A percentile compares a stretch with the other conserved stretches of the same genome.
phyloP scores from a whole-genome alignment of 257 asterid genomes.

The Forsythia viridissima region DNA sequence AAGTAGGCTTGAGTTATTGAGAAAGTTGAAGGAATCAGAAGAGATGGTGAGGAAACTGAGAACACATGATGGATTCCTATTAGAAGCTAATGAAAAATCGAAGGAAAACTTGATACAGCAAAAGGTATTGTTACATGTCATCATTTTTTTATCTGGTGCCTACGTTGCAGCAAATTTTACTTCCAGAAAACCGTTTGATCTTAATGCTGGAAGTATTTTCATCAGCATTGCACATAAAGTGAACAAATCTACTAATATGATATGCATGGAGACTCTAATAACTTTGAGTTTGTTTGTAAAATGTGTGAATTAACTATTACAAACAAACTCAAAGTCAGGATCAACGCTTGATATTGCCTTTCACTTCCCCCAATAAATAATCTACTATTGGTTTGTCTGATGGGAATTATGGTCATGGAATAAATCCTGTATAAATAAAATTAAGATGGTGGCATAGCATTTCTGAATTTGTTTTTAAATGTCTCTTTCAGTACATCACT shows the following conservation, averaged over 20 bases:
- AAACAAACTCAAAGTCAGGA: neutral
- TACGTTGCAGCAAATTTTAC: neutral
- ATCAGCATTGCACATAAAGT: neutral
- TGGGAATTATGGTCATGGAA: neutral
- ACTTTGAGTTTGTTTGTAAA: neutral
- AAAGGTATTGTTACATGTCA: conserved; percentile 42
- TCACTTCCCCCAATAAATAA: neutral
- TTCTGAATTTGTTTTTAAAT: neutral
- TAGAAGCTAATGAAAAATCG: conserved; percentile 26
- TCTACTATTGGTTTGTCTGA: neutral
- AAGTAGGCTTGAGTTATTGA: conserved; percentile 43
- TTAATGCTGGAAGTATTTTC: neutral
- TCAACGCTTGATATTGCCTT: neutral
- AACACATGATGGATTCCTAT: conserved; percentile 28
- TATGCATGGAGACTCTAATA: conserved; percentile 4
- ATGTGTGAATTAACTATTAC: neutral
- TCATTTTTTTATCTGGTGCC: neutral
- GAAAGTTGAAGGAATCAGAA: conserved; percentile 51
- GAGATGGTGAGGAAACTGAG: conserved; percentile 41
- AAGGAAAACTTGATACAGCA: conserved; percentile 28
- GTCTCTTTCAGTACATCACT: neutral
- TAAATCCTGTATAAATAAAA: neutral
- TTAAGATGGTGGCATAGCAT: neutral
- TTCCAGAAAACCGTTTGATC: neutral
- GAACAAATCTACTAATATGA: neutral